Base-by-base conservation (phyloP, 176 grass and related monocot genomes). In the Zoysia japonica region DNA sequence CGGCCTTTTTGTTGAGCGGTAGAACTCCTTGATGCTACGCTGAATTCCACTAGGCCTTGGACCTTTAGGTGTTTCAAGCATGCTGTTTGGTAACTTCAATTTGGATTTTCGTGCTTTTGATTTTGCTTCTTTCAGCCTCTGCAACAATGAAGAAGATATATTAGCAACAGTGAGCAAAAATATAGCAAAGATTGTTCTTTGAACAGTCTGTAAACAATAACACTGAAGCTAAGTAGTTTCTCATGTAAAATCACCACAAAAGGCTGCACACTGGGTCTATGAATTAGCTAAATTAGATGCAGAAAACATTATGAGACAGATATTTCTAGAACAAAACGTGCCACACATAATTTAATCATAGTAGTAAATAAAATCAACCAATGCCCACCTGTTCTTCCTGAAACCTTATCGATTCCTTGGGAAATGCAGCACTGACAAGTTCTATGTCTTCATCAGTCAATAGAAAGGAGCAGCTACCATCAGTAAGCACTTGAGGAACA, bases 381-480 rank as follows among this genome's bases (percentile, higher is more conserved):
- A 37, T 48, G 20, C 38, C 3, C 85, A 99, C 96, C 90, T 95
- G 89, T 71, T 81, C 68, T 84, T 91, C 84, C 69, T 86, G 78
- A 87, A 95, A 91, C 19, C 28, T 85, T 49, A 68, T 63, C 16
- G 87, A 79, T 81, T 90, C 96, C 46, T 87, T 78, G 17, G 96
- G 96, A 88, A 91, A 99, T 77, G 96, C 96, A 46, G 86, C 82
- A 89, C 80, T 74, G 43, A 99, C 92, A 50, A 99, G 90, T 73
- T 93, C 40, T 78, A 93, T 95, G 61, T 99, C 93, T 85, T 99
- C 96, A 72, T 95, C 86, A 61, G 96, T 94, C 86, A 93, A 80
- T 19, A 93, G 57, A 83, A 90, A 94, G 28, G 45, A 68, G 61
- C 59, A 39, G 2, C 83, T 81, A 76, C 89, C 81, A 75, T 99